Percentiles rank a stretch among this genome's conserved stretches.
phyloP scores from a whole-genome alignment of 2,329 filamentous ascomycete species.

The Laburnicola sp. region DNA sequence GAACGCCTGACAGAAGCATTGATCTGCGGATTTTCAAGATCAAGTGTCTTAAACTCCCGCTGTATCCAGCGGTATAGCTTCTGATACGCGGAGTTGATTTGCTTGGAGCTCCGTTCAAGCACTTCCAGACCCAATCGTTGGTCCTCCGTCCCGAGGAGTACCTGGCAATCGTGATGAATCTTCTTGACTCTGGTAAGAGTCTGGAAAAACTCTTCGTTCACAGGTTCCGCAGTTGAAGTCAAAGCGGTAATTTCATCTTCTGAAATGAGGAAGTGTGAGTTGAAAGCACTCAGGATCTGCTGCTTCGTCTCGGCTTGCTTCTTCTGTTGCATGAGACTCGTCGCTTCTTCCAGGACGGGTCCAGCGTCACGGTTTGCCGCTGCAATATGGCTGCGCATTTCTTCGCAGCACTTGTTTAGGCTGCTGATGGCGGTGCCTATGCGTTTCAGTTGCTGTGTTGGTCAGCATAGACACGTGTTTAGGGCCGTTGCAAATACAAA shows the following conservation, averaged over 20 bases:
- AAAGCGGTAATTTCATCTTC: slow-evolving; percentile 77
- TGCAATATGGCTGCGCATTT: slow-evolving; percentile 76
- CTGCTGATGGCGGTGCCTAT: slow-evolving; percentile 78
- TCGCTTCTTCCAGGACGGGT: slow-evolving; percentile 76
- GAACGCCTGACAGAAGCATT: slow-evolving; percentile 81
- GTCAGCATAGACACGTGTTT: slow-evolving; percentile 26
- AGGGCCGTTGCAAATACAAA: slow-evolving; percentile 41
- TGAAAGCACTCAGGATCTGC: slow-evolving; percentile 74
- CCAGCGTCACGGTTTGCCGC: slow-evolving; percentile 75
- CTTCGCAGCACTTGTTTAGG: slow-evolving; percentile 76
- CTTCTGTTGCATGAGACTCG: slow-evolving; percentile 71
- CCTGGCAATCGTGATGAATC: slow-evolving; percentile 85
- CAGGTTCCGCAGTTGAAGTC: slow-evolving; percentile 76
- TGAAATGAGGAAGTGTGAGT: slow-evolving; percentile 78
- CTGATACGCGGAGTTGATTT: slow-evolving; percentile 87
- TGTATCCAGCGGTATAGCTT: slow-evolving; percentile 97
- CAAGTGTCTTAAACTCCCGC: slow-evolving; percentile 86
- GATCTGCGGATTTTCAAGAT: slow-evolving; percentile 93
- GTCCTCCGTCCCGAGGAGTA: slow-evolving; percentile 85
- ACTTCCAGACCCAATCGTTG: slow-evolving; percentile 86
- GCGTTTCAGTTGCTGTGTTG: slow-evolving; percentile 74
- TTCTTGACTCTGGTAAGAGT: slow-evolving; percentile 78
- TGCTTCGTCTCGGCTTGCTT: slow-evolving; percentile 78
- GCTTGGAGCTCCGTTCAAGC: slow-evolving; percentile 86
- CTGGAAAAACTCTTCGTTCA: slow-evolving; percentile 83